Evolutionary conservation across 345 rosid species (phyloP).

Genomic region (Salix caprea): DNA sequence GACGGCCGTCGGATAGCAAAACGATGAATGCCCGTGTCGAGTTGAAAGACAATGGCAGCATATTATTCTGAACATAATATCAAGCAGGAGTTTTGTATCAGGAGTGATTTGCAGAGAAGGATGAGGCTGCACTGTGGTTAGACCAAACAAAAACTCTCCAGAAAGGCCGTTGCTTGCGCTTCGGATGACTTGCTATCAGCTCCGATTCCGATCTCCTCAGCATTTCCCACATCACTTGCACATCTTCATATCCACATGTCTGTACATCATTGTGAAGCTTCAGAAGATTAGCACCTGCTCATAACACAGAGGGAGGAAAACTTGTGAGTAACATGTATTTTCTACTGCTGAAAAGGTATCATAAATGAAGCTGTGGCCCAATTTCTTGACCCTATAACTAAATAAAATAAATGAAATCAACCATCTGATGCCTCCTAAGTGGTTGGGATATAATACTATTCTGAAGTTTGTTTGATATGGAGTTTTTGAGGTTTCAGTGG

Average conservation of each 20-base stretch:
- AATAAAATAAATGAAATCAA: background rate
- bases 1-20: conserved; percentile 24
- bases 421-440: conserved; percentile 1
- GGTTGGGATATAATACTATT: background rate
- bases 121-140: conserved; percentile 35
- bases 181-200: conserved; percentile 23
- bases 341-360: background rate
- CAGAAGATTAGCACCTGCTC: conserved; percentile 48
- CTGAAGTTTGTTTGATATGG: background rate
- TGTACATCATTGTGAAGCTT: conserved; percentile 62
- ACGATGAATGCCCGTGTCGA: conserved; percentile 13
- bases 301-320: background rate
- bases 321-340: background rate
- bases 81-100: conserved; percentile 3
- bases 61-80: conserved; percentile 14
- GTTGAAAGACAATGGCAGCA: conserved; percentile 12
- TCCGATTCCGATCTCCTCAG: conserved; percentile 48
- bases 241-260: conserved; percentile 61
- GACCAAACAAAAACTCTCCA: conserved; percentile 59
- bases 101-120: conserved; percentile 33
- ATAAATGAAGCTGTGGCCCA: background rate
- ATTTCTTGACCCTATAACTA: background rate
- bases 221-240: conserved; percentile 78
- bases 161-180: conserved; percentile 46
- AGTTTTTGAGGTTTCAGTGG: background rate